A percentile compares a stretch with the other conserved stretches of the same genome.
Conservation (phyloP, 768 basidiomycete genomes). For the Russula virescens region DNA sequence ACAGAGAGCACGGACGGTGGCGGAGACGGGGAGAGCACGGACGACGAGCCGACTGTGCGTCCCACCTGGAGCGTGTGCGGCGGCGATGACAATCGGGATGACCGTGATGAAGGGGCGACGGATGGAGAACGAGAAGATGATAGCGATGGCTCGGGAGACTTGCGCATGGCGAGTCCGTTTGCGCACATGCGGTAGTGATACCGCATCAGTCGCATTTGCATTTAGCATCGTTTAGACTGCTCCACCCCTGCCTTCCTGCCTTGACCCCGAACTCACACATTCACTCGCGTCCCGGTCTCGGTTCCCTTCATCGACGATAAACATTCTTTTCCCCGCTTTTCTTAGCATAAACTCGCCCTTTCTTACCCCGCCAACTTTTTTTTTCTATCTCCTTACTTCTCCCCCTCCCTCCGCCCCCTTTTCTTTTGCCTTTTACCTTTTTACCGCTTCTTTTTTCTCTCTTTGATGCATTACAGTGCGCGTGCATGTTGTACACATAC, state of each 20-base stretch:
- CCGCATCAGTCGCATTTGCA: not conserved
- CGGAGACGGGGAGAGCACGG: slow-evolving; percentile 50
- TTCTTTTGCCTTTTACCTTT: not conserved
- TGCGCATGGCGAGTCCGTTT: slow-evolving; percentile 21
- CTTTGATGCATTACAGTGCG: slow-evolving; percentile 20
- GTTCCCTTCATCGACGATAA: not conserved
- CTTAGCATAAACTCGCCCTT: not conserved
- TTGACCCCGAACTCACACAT: not conserved
- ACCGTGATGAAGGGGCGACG: slow-evolving; percentile 3
- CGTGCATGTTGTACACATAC: slow-evolving; percentile 22
- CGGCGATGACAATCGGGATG: slow-evolving; percentile 15
- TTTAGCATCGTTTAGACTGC: slow-evolving; percentile 6
- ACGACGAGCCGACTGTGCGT: slow-evolving; percentile 80
- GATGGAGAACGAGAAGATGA: slow-evolving; percentile 21
- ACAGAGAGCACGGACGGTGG: slow-evolving; percentile 33
- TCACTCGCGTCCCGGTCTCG: not conserved
- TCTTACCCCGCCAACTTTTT: not conserved
- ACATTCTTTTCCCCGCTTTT: not conserved
- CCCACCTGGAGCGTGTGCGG: slow-evolving; percentile 29
- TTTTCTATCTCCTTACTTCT: not conserved
- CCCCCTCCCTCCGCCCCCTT: too few relatives aligned
- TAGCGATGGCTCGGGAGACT: slow-evolving; percentile 11
- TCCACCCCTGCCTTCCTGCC: not conserved
- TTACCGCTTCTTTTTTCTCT: not conserved
- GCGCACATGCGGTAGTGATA: slow-evolving; percentile 6